A percentile compares a stretch with the other conserved stretches of the same genome.
These are phyloP conservation scores for Thielaviopsis musarum DNA, from an alignment of 2,329 filamentous ascomycete genomes.

Conservation along the genomic window DNA sequence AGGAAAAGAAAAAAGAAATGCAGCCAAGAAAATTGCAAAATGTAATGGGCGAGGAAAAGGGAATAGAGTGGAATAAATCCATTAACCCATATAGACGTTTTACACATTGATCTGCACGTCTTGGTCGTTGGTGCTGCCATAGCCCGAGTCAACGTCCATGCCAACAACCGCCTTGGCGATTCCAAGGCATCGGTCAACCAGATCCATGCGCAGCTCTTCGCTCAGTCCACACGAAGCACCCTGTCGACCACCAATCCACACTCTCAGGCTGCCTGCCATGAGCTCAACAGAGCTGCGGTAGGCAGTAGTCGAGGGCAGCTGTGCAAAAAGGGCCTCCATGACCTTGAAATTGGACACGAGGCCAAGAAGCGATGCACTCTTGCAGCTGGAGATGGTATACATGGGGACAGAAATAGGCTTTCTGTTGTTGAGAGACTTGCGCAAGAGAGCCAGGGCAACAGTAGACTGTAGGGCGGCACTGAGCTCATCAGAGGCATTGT, in stretches of 20 bases:
- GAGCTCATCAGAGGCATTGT: conserved; percentile 23
- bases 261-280: conserved; percentile 38
- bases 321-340: conserved; percentile 34
- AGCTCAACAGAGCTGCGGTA: conserved; percentile 35
- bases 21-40: neutral
- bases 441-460: conserved; percentile 42
- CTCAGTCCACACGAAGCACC: conserved; percentile 36
- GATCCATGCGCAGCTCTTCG: conserved; percentile 31
- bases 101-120: conserved; percentile 19
- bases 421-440: conserved; percentile 23
- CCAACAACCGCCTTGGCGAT: conserved; percentile 41
- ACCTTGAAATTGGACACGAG: conserved; percentile 42
- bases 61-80: neutral
- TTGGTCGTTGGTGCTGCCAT: conserved; percentile 38
- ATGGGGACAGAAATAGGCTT: conserved; percentile 15
- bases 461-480: conserved; percentile 41
- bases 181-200: conserved; percentile 37
- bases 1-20: neutral
- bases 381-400: conserved; percentile 17
- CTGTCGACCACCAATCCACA: conserved; percentile 40
- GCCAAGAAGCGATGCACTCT: conserved; percentile 37
- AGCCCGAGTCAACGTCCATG: conserved; percentile 43
- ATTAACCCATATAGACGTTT: neutral
- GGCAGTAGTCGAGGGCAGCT: conserved; percentile 29
- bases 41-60: neutral